Evolutionary conservation across 192 early-diverging fungal genomes (phyloP), one percentile per base, ranked within the genome.

Genomic region (Jimgerdemannia flammicorona): DNA sequence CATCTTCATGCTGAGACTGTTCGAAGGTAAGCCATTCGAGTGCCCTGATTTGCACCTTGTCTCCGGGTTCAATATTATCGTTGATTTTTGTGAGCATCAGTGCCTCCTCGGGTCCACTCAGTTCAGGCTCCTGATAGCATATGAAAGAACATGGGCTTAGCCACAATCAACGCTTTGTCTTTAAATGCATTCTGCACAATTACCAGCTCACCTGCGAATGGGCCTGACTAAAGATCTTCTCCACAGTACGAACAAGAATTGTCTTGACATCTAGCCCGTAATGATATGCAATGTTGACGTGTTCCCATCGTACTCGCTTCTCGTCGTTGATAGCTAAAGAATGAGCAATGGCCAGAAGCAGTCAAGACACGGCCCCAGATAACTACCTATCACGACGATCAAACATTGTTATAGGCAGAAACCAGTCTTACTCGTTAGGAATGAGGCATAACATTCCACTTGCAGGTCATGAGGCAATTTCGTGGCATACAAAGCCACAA

Each of bases 21-120:
- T 83, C 82, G 70, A 80, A 80, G 1, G 84, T 80, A 7, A 90
- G 81, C 87, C 89, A 90, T 68, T 88, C 89, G n/a, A 93, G 79
- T 10, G 88, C 84, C 4, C 83, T 81, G 41, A 93, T 81, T 68
- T 84, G 84, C 29, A 74, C 75, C 17, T 69, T 69, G 66, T 85
- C 80, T 3, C 71, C 66, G 14, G 72, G 65, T 0, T 17, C 8
- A 4, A 80, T 68, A 4, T 69, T 43, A 7, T 69, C 75, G 18
- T 75, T 54, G 11, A 54, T 11, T 11, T 7, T 54, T 4, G 49
- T 54, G 6, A 54, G 49, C 49, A 11, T 54, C 6, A 11, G 49
- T 54, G 49, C 11, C 11, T 54, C 49, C 49, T 54, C 49, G 6
- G 4, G 49, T 11, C 49, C 49, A 7, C 11, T 11, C 11, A 11